Evolutionary conservation across 352 stramenopile genomes (phyloP), one percentile per base, ranked within the genome.

Genomic region (Pythium utonaiense): DNA sequence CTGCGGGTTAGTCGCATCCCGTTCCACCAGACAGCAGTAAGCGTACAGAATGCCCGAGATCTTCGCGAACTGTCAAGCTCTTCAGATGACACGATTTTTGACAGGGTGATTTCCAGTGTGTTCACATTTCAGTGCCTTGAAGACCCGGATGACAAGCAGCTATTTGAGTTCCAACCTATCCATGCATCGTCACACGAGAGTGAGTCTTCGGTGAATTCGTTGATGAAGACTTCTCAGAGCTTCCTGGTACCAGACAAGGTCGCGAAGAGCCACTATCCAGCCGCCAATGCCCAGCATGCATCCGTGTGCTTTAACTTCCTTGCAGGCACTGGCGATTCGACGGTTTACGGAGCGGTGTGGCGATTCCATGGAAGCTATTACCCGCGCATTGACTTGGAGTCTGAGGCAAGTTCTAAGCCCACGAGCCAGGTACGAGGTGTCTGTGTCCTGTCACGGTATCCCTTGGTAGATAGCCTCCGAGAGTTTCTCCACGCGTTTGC

Each of bases 1-100:
- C 51, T 86, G 14, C 74, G 79, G 24, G 62, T 65, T n/a, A 80
- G 58, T 54, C 67, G 64, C 3, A 80, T 87, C 22, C 52, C 77
- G 5, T 89, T 87, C 55, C 80, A 89, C n/a, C 79, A 89, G 31
- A 64, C 77, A 2, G 70, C 77, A 14, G 78, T 77, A 7, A 55
- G 42, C 8, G 19, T 30, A 22, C 49, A 60, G 5, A 34, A 58
- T 7, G 2, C 14, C 6, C 34, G 52, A 12, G 51, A 60, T n/a
- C 41, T 84, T 6, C 44, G 21, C 17, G 50, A 56, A 14, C 24
- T 69, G 7, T 17, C 49, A 19, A 6, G 9, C 2, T 13, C 22
- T 9, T 5, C 8, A 6, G 27, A 31, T 12, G 22, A 8, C n/a
- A 19, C 17, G 9, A 13, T 62, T 3, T 71, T 72, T 56, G 36